Conservation (phyloP, 1,139 yeast species). For the Diutina mesorugosa region DNA sequence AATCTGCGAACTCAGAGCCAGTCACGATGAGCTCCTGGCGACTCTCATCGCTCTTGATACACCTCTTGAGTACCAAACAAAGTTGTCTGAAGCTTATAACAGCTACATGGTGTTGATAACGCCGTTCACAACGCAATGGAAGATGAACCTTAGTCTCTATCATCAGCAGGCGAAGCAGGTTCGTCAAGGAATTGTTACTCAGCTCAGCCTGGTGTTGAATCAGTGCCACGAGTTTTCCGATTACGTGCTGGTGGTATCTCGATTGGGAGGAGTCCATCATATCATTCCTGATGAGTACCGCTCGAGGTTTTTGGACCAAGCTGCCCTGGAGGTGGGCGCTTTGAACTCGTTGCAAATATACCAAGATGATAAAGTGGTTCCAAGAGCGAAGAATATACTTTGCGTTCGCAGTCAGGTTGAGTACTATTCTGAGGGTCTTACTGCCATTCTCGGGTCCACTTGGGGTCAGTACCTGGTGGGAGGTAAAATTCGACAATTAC, state of each 20-base stretch:
- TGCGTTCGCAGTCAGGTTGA: conserved; percentile 4
- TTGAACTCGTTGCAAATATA: background rate
- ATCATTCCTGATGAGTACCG: background rate
- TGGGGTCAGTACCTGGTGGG: conserved; percentile 77
- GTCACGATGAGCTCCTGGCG: background rate
- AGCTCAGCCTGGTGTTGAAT: background rate
- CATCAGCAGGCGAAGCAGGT: background rate
- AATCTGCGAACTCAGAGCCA: background rate
- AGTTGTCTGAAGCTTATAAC: background rate
- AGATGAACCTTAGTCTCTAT: background rate
- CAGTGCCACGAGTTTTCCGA: background rate
- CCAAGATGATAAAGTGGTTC: background rate
- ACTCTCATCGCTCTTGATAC: background rate
- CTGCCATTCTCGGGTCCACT: conserved; percentile 43
- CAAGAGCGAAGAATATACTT: background rate
- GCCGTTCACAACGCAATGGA: background rate
- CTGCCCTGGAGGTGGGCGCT: background rate
- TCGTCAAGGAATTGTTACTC: background rate
- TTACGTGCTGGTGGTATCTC: background rate
- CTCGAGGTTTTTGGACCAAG: background rate
- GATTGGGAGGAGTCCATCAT: background rate
- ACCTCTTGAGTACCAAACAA: background rate
- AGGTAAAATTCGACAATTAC: conserved; percentile 40
- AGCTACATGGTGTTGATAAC: background rate
- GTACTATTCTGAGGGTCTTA: conserved; percentile 12